These are phyloP conservation scores for Turnera subulata DNA, from an alignment of 345 rosid species.

Conservation along the genomic window DNA sequence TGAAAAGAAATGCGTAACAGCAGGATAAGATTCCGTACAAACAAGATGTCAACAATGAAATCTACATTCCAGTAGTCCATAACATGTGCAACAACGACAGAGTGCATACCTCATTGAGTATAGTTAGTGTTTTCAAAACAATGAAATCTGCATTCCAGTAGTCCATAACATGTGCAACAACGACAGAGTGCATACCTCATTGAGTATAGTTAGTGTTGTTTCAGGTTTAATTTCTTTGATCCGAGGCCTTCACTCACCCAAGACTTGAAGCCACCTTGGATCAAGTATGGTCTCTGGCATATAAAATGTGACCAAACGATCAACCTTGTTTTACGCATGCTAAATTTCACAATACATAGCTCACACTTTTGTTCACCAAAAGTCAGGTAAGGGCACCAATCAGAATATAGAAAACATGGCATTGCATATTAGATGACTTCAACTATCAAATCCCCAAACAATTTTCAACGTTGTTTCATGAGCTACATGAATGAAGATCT, in stretches of 20 bases:
- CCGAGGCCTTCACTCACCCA: conserved; percentile 78
- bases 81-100: conserved; percentile 8
- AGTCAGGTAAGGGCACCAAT: no score
- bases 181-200: conserved; percentile 59
- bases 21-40: no score
- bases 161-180: conserved; percentile 5
- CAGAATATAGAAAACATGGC: no score
- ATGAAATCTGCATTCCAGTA: background rate
- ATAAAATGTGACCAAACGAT: conserved; percentile 14
- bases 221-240: conserved; percentile 79
- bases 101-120: conserved; percentile 72
- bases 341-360: no score
- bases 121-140: conserved; percentile 30
- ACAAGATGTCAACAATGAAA: no score
- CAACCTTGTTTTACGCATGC: no score
- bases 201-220: conserved; percentile 69
- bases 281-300: conserved; percentile 67
- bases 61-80: background rate
- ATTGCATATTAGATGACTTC: no score
- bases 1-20: no score
- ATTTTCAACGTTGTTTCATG: no score
- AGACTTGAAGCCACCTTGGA: conserved; percentile 81
- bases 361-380: no score
- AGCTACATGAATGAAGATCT: no score
- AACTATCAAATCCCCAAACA: no score